phyloP scores from a whole-genome alignment of 345 rosid species.

The Atalantia buxifolia region DNA sequence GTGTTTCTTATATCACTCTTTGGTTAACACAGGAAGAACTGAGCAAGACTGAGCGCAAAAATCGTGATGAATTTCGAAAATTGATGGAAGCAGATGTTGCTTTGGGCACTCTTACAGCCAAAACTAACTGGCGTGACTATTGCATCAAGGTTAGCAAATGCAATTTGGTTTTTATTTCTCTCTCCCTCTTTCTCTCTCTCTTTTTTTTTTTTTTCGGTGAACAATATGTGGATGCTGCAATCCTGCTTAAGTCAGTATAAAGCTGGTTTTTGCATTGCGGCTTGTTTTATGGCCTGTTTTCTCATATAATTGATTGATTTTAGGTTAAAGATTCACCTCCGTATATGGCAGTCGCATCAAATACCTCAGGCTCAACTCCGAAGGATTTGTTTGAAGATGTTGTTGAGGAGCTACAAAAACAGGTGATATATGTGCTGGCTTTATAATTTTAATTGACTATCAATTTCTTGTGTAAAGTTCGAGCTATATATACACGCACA shows the following conservation, averaged over 20 bases:
- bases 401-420: conserved; percentile 74
- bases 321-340: conserved; percentile 80
- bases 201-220: conserved; percentile 4
- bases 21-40: conserved; percentile 66
- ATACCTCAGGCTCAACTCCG: conserved; percentile 84
- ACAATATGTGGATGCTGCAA: conserved; percentile 3
- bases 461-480: background rate
- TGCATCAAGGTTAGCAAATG: conserved; percentile 50
- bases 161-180: conserved; percentile 14
- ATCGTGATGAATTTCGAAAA: conserved; percentile 92
- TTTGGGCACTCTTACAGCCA: conserved; percentile 69
- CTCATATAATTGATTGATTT: conserved; percentile 14
- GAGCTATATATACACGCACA: background rate
- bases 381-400: conserved; percentile 92
- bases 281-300: conserved; percentile 7
- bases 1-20: conserved; percentile 11
- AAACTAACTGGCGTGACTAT: conserved; percentile 87
- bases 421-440: conserved; percentile 33
- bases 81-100: conserved; percentile 80
- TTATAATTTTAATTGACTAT: background rate
- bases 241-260: conserved; percentile 10
- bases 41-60: conserved; percentile 87
- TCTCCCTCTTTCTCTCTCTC: no score
- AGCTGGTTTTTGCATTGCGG: conserved; percentile 6
- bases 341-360: conserved; percentile 67